These are phyloP conservation scores for Cadophora malorum DNA, from an alignment of 2,329 filamentous ascomycete species.

Conservation along the genomic window DNA sequence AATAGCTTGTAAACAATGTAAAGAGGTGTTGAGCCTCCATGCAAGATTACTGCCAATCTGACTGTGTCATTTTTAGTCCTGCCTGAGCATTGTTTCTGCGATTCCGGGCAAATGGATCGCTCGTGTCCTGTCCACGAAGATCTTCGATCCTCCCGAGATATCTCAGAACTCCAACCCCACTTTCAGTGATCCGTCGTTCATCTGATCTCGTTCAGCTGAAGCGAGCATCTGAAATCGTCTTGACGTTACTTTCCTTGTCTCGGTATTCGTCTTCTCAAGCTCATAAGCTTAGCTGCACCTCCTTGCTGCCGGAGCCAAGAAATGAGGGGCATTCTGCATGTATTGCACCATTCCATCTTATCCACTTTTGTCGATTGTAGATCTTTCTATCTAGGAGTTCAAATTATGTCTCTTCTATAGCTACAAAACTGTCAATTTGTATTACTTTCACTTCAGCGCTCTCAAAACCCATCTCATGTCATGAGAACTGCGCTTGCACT, in stretches of 20 bases:
- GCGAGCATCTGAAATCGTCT: background rate
- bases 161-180: background rate
- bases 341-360: conserved; percentile 24
- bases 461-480: background rate
- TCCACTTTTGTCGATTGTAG: conserved; percentile 21
- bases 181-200: background rate
- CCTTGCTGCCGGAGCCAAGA: conserved; percentile 23
- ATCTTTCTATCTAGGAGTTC: background rate
- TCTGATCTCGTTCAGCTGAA: background rate
- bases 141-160: background rate
- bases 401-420: background rate
- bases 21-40: too few relatives aligned
- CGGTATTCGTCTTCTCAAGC: background rate
- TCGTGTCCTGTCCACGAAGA: background rate
- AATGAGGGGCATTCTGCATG: conserved; percentile 22
- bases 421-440: background rate
- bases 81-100: background rate
- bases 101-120: background rate
- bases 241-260: background rate
- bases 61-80: too few relatives aligned
- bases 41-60: too few relatives aligned
- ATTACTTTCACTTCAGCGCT: background rate
- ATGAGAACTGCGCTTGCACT: background rate
- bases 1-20: too few relatives aligned
- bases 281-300: background rate